Evolutionary conservation across 106 monocot genomes (phyloP), one percentile per base, ranked within the genome.

Genomic region (Dactylorhiza incarnata): DNA sequence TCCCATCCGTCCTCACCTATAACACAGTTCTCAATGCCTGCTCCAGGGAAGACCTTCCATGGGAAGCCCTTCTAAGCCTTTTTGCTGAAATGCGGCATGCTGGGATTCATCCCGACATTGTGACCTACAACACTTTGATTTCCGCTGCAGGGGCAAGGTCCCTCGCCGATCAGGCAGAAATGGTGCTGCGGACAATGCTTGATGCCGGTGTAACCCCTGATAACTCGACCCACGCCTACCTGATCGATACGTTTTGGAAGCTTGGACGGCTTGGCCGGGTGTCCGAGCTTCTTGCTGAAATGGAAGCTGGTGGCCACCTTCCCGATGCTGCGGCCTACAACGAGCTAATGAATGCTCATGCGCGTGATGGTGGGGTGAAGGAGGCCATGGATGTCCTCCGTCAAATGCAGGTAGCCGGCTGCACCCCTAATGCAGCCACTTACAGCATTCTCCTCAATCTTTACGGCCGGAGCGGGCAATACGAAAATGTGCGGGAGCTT

Each of bases 1-100:
- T 79, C 24, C 94, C 97, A 16, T 85, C 91, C 9, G 80, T 87
- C 9, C 85, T 92, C 45, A 93, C 94, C 16, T 97, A 97, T 86
- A 94, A 97, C 80, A 94, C 93, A 9, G 89, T 87, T 37, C 81
- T 97, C 70, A 82, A 83, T 48, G 86, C 94, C 23, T 87, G 89
- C 53, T 91, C 89, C 8, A 83, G 89, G 16, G 97, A 78, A 10
- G 73, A 56, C 3, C 76, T 97, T 17, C 74, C 85, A 13, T 97
- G 82, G 81, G 97, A 97, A 17, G 26, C 72, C 10, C 84, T 94
- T 15, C 85, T 97, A 9, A 78, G 84, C 13, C 83, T 97, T 14
- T 94, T 94, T 59, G 94, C 87, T 6, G 89, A 97, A 78, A 97
- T 97, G 97, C 93, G 97, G 14, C 97, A 97, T 50, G 94, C 84